phyloP scores from a whole-genome alignment of 768 basidiomycete genomes.

The Agaricus blazei region DNA sequence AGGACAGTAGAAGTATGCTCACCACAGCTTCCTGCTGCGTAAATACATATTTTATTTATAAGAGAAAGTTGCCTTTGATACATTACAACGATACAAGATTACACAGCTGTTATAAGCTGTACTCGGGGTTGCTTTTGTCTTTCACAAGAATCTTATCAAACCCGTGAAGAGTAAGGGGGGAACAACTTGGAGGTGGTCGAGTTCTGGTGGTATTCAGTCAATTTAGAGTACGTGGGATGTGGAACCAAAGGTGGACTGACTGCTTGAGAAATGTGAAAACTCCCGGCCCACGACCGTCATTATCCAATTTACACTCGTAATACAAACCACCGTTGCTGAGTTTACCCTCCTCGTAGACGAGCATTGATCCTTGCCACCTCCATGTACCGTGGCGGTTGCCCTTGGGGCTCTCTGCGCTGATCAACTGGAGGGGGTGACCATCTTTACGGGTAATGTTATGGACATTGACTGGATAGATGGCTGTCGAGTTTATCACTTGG shows the following conservation, averaged over 20 bases:
- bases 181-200: conserved; percentile 30
- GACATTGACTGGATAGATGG: conserved; percentile 50
- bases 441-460: conserved; percentile 42
- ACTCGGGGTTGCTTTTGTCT: neutral
- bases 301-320: conserved; percentile 6
- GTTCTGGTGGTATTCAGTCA: neutral
- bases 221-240: neutral
- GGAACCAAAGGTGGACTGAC: conserved; percentile 26
- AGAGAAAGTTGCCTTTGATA: conserved; percentile 7
- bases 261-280: conserved; percentile 44
- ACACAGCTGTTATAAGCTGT: neutral
- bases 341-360: conserved; percentile 46
- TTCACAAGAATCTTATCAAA: conserved; percentile 17
- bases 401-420: conserved; percentile 30
- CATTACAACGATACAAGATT: conserved; percentile 3
- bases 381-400: conserved; percentile 42
- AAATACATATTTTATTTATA: conserved; percentile 7
- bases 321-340: conserved; percentile 27
- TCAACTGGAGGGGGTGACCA: conserved; percentile 44
- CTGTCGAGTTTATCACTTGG: conserved; percentile 50
- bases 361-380: conserved; percentile 53
- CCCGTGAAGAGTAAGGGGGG: conserved; percentile 31
- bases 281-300: conserved; percentile 28
- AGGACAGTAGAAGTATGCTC: conserved; percentile 18
- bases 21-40: conserved; percentile 8